These are phyloP conservation scores for Trichoderma cornu-damae DNA, from an alignment of 2,329 filamentous ascomycete genomes.

Conservation along the genomic window DNA sequence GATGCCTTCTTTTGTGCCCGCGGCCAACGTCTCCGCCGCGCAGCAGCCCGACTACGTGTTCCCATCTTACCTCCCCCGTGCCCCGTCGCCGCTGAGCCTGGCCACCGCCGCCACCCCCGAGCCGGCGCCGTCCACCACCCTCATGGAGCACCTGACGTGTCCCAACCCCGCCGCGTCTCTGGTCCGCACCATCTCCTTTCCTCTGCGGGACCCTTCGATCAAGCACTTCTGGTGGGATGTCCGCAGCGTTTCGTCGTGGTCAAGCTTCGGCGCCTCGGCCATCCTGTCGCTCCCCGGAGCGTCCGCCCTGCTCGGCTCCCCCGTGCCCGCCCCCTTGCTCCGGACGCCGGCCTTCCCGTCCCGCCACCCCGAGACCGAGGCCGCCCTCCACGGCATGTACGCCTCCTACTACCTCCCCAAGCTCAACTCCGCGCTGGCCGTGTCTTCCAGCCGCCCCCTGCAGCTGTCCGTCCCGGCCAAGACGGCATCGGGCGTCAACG, in stretches of 20 bases:
- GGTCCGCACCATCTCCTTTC: conserved; percentile 72
- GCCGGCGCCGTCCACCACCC: conserved; percentile 56
- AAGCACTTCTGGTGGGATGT: conserved; percentile 97
- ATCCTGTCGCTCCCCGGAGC: conserved; percentile 71
- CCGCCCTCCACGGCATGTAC: conserved; percentile 69
- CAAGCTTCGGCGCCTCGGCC: conserved; percentile 66
- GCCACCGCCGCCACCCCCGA: conserved; percentile 36
- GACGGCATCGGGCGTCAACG: conserved; percentile 35
- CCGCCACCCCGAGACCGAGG: conserved; percentile 72
- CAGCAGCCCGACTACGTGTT: conserved; percentile 39
- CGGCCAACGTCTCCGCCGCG: conserved; percentile 21
- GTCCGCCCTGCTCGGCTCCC: conserved; percentile 64
- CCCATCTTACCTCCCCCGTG: conserved; percentile 42
- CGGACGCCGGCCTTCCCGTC: conserved; percentile 52
- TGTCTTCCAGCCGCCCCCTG: conserved; percentile 64
- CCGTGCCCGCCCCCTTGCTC: conserved; percentile 58
- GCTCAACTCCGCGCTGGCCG: conserved; percentile 75
- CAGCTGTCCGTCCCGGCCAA: conserved; percentile 43
- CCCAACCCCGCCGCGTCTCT: conserved; percentile 78
- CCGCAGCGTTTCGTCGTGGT: conserved; percentile 80
- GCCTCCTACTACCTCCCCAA: conserved; percentile 76
- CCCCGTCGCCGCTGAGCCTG: conserved; percentile 41
- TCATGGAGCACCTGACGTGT: conserved; percentile 71
- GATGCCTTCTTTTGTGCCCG: conserved; percentile 53
- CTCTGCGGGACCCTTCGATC: conserved; percentile 58